Percentiles rank a stretch among this genome's conserved stretches.
Evolutionary conservation across 345 rosid species (phyloP).

Genomic region (Heritiera fomes): DNA sequence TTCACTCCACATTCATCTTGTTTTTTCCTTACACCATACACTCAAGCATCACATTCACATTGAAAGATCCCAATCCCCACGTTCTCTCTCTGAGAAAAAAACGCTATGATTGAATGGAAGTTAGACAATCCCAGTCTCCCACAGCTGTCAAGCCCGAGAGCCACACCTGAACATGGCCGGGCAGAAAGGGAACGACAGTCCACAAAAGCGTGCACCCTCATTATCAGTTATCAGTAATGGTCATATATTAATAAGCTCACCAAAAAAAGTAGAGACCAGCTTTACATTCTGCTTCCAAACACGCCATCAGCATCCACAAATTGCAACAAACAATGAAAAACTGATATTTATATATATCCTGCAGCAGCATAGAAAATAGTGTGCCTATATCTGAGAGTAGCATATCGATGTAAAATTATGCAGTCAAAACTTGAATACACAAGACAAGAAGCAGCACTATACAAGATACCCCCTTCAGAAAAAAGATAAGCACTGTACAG

Average conservation of each 20-base stretch:
- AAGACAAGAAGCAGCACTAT: neutral
- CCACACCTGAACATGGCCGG: neutral
- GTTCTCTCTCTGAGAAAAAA: neutral
- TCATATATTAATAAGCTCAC: neutral
- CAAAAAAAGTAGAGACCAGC: neutral
- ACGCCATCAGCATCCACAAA: neutral
- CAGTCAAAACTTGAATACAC: constrained; percentile 5
- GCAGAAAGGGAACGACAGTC: neutral
- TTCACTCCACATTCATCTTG: neutral
- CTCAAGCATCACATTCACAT: neutral
- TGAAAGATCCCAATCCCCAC: neutral
- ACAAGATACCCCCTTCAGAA: neutral
- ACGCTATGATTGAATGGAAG: neutral
- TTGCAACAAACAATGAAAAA: neutral
- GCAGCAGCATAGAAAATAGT: constrained; percentile 1
- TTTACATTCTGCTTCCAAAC: neutral
- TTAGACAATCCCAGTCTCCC: neutral
- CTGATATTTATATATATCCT: neutral
- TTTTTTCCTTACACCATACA: no score
- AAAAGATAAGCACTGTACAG: neutral
- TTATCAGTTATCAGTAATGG: neutral
- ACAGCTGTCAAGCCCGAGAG: neutral
- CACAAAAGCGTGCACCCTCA: neutral
- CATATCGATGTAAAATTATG: neutral
- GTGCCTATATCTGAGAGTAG: neutral